Conservation (phyloP, 2,329 filamentous ascomycete genomes). For the Fusarium duplospermum region DNA sequence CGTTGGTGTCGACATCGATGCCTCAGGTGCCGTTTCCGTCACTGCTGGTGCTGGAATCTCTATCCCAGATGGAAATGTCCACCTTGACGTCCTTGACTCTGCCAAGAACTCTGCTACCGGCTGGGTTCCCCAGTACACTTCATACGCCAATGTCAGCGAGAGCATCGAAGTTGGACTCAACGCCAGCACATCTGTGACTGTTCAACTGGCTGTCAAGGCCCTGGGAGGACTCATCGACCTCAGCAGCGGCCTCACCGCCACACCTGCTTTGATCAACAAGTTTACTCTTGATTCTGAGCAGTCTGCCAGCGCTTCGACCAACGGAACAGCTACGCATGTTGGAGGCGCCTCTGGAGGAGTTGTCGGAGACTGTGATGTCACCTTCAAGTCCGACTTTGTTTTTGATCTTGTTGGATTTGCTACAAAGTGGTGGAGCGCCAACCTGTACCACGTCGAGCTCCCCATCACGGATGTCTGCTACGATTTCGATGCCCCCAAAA, state of each 20-base stretch:
- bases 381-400: constrained; percentile 42
- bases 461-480: constrained; percentile 35
- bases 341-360: constrained; percentile 15
- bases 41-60: constrained; percentile 47
- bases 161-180: constrained; percentile 18
- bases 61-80: constrained; percentile 51
- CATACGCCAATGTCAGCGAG: constrained; percentile 49
- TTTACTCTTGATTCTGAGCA: constrained; percentile 47
- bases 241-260: constrained; percentile 52
- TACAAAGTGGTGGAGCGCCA: constrained; percentile 41
- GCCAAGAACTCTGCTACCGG: constrained; percentile 46
- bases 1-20: constrained; percentile 52
- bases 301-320: constrained; percentile 30
- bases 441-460: constrained; percentile 33
- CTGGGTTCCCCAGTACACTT: constrained; percentile 52
- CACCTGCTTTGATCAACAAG: constrained; percentile 51
- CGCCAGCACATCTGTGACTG: constrained; percentile 48
- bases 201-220: constrained; percentile 53
- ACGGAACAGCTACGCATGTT: not conserved
- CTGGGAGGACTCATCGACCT: constrained; percentile 50
- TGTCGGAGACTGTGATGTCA: constrained; percentile 36
- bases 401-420: constrained; percentile 44
- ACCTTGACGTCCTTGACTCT: constrained; percentile 52
- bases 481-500: constrained; percentile 13
- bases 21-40: constrained; percentile 48